A percentile compares a stretch with the other conserved stretches of the same genome.
These are phyloP conservation scores for Mucuna pruriens DNA, from an alignment of 306 rosid genomes.

Conservation along the genomic window DNA sequence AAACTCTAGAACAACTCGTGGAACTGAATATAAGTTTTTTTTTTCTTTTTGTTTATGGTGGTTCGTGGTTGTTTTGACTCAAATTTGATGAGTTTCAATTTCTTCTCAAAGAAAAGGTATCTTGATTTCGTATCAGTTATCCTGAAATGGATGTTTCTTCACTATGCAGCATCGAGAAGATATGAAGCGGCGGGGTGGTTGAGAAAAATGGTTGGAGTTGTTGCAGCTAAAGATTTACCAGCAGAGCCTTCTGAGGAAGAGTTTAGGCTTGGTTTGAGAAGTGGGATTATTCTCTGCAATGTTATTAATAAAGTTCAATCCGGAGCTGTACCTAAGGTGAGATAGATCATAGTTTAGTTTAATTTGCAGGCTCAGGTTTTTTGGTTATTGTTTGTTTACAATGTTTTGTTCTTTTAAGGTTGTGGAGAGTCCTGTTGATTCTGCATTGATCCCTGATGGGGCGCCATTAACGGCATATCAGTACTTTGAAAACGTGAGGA, in stretches of 20 bases:
- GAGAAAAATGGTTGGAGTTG: constrained; percentile 90
- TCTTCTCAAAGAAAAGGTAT: constrained; percentile 21
- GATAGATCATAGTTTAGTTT: constrained; percentile 28
- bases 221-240: constrained; percentile 91
- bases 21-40: no score
- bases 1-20: no score
- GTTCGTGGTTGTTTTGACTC: background rate
- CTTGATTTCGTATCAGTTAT: constrained; percentile 23
- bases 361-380: constrained; percentile 9
- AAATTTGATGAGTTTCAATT: background rate
- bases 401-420: constrained; percentile 60
- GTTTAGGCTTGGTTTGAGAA: constrained; percentile 92
- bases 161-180: constrained; percentile 77
- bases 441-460: constrained; percentile 84
- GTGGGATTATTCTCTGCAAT: constrained; percentile 94
- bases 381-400: background rate
- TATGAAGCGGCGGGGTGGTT: constrained; percentile 97
- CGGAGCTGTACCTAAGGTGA: constrained; percentile 93
- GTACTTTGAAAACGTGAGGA: constrained; percentile 94
- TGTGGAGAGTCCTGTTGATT: constrained; percentile 94
- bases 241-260: constrained; percentile 98
- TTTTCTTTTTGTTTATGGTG: background rate
- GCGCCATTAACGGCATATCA: constrained; percentile 93
- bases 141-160: constrained; percentile 23
- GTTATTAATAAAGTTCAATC: constrained; percentile 86